A percentile compares a stretch with the other conserved stretches of the same genome.
Conservation (phyloP, 208 protist genomes). For the Leishmania martiniquensis region DNA sequence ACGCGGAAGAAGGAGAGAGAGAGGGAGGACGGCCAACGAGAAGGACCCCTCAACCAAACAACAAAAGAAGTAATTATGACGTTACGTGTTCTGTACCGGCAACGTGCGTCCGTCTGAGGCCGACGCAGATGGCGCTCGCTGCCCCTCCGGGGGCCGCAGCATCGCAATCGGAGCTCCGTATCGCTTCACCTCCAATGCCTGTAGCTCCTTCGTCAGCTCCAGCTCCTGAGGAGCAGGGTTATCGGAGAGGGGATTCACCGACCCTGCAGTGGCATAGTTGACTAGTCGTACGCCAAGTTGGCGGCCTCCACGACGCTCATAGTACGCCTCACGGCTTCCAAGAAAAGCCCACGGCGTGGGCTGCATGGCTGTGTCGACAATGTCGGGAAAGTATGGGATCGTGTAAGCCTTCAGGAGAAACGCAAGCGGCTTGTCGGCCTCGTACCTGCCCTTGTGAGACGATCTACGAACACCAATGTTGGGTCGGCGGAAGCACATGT, state of each 20-base stretch:
- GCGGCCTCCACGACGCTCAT: constrained; percentile 63
- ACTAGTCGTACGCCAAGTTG: constrained; percentile 65
- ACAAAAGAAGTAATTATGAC: background rate
- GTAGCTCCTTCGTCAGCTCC: constrained; percentile 61
- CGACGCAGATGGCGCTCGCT: background rate
- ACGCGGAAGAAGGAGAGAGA: too few relatives aligned
- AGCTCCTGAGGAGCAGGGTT: constrained; percentile 62
- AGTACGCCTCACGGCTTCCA: constrained; percentile 82
- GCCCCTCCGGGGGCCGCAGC: constrained; percentile 54
- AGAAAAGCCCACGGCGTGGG: constrained; percentile 86
- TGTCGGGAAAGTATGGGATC: constrained; percentile 91
- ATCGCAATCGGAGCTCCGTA: constrained; percentile 75
- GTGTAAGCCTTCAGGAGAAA: constrained; percentile 77
- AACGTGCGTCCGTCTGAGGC: too few relatives aligned
- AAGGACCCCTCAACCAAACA: background rate
- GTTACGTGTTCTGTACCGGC: background rate
- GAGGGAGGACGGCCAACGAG: background rate
- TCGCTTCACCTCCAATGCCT: constrained; percentile 46
- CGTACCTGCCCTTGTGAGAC: constrained; percentile 80
- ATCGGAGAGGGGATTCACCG: constrained; percentile 58
- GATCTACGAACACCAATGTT: constrained; percentile 66
- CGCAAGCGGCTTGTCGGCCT: constrained; percentile 66
- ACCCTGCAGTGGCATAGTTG: constrained; percentile 53
- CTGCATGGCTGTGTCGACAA: constrained; percentile 84
- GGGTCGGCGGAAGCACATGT: constrained; percentile 85